Conservation (phyloP, 106 monocot species). For the Apostasia shenzhenica region DNA sequence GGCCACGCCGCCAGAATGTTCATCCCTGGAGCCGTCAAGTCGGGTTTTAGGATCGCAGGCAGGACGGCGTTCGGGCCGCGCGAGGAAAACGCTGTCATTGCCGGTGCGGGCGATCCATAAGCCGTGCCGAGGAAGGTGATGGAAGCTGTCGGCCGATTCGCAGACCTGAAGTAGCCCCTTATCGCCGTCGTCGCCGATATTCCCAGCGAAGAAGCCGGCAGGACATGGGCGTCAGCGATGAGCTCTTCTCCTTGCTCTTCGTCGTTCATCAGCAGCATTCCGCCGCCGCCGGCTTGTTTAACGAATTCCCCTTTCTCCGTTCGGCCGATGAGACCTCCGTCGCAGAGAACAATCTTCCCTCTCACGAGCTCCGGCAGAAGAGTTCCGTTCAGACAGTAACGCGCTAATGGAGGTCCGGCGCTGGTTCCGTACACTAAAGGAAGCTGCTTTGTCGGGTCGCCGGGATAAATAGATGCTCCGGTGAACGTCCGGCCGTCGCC, state of each 20-base stretch:
- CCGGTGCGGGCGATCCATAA: slow-evolving; percentile 16
- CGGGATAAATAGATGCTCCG: slow-evolving; percentile 23
- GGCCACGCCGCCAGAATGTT: slow-evolving; percentile 44
- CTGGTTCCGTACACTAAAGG: slow-evolving; percentile 11
- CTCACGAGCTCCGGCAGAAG: slow-evolving; percentile 11
- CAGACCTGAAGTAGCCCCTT: slow-evolving; percentile 6
- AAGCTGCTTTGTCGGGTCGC: slow-evolving; percentile 5
- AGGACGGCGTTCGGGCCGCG: slow-evolving; percentile 27
- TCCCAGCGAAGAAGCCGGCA: slow-evolving; percentile 22
- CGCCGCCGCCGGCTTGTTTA: slow-evolving; percentile 25
- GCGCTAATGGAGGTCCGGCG: not conserved
- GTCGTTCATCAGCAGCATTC: slow-evolving; percentile 25
- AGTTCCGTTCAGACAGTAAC: slow-evolving; percentile 11
- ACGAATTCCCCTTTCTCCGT: slow-evolving; percentile 32
- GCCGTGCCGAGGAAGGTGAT: slow-evolving; percentile 28
- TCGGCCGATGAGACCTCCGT: slow-evolving; percentile 17
- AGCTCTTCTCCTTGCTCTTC: slow-evolving; percentile 36
- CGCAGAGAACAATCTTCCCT: slow-evolving; percentile 38
- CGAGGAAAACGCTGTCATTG: slow-evolving; percentile 35
- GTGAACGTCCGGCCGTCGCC: slow-evolving; percentile 18
- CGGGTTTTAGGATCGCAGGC: slow-evolving; percentile 36
- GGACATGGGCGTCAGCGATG: slow-evolving; percentile 31
- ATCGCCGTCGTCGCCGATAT: slow-evolving; percentile 12
- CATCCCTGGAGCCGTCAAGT: slow-evolving; percentile 37
- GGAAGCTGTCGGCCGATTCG: slow-evolving; percentile 13